A percentile compares a stretch with the other conserved stretches of the same genome.
Evolutionary conservation across 2,329 filamentous ascomycete genomes (phyloP).

Genomic region (Hypoxylon sp.): DNA sequence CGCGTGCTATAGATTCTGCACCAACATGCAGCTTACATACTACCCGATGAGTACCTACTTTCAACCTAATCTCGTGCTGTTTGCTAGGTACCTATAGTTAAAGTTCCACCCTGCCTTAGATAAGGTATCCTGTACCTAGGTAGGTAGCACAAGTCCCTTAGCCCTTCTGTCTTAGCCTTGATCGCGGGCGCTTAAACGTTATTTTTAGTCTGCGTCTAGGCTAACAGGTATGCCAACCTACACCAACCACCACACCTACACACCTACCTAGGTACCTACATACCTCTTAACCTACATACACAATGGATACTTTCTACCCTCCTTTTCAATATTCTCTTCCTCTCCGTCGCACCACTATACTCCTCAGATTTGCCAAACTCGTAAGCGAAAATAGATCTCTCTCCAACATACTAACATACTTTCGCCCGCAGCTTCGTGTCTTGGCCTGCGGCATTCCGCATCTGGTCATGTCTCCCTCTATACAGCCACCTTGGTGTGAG

Average conservation of each 20-base stretch:
- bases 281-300: too few relatives aligned
- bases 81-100: too few relatives aligned
- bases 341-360: constrained; percentile 10
- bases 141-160: constrained; percentile 13
- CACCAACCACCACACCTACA: constrained; percentile 16
- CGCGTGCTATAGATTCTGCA: constrained; percentile 21
- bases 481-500: constrained; percentile 37
- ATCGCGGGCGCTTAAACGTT: constrained; percentile 35
- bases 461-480: constrained; percentile 22
- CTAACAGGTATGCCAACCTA: constrained; percentile 9
- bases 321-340: constrained; percentile 20
- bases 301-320: constrained; percentile 34
- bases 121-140: not conserved
- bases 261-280: too few relatives aligned
- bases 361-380: constrained; percentile 11
- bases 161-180: constrained; percentile 1
- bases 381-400: constrained; percentile 22
- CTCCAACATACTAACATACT: constrained; percentile 15
- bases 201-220: constrained; percentile 32
- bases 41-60: too few relatives aligned
- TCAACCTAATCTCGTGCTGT: too few relatives aligned
- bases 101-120: not conserved
- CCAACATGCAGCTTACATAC: constrained; percentile 5
- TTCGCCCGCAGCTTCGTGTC: constrained; percentile 11
- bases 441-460: constrained; percentile 25